Percentiles rank a stretch among this genome's conserved stretches.
These are phyloP conservation scores for Yamadazyma siamensis DNA, from an alignment of 1,139 yeast genomes.

Conservation along the genomic window DNA sequence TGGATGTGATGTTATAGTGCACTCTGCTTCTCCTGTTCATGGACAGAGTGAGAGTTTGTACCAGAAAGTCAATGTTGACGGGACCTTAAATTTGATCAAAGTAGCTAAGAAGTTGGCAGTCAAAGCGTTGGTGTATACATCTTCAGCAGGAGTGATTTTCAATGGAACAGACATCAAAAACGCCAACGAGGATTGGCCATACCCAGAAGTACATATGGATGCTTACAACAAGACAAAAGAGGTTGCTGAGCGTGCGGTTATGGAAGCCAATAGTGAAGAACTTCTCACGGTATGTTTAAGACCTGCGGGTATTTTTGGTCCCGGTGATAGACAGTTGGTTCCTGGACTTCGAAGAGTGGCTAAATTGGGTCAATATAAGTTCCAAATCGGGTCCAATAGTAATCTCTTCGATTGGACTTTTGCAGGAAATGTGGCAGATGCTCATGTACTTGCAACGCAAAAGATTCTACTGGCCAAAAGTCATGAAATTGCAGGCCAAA, in stretches of 20 bases:
- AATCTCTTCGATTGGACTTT: constrained; percentile 95
- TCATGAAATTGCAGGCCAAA: constrained; percentile 68
- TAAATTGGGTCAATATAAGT: constrained; percentile 78
- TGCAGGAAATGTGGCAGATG: constrained; percentile 98
- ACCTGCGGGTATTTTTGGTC: constrained; percentile 98
- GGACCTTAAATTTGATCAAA: constrained; percentile 72
- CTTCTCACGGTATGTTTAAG: constrained; percentile 81
- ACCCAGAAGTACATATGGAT: constrained; percentile 90
- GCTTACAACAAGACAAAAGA: constrained; percentile 96
- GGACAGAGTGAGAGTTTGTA: constrained; percentile 79
- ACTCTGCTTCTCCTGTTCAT: constrained; percentile 95
- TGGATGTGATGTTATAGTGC: constrained; percentile 77
- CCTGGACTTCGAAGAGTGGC: constrained; percentile 90
- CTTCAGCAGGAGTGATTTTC: constrained; percentile 96
- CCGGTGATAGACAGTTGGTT: constrained; percentile 95
- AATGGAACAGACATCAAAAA: constrained; percentile 88
- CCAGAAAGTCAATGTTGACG: constrained; percentile 86
- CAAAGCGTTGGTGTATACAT: constrained; percentile 83
- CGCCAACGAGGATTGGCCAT: constrained; percentile 94
- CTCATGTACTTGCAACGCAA: constrained; percentile 90
- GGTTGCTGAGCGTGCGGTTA: constrained; percentile 78
- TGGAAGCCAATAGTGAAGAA: constrained; percentile 61
- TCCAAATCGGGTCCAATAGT: constrained; percentile 91
- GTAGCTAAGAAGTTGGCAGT: constrained; percentile 56
- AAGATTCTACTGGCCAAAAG: constrained; percentile 52